These are phyloP conservation scores for Mortierella sp. DNA, from an alignment of 371 early-diverging fungal species.

Conservation along the genomic window DNA sequence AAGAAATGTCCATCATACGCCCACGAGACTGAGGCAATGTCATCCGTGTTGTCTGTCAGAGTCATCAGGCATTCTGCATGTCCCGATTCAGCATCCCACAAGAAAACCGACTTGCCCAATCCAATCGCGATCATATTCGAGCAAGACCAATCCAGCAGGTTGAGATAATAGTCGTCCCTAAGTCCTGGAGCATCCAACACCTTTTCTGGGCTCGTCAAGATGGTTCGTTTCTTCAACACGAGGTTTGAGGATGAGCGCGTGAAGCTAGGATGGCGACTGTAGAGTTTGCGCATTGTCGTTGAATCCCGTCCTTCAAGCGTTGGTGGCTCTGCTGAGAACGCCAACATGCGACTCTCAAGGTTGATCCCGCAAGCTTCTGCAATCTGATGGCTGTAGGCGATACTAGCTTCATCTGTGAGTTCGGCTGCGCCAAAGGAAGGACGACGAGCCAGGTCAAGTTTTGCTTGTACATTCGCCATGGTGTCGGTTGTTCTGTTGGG, in stretches of 20 bases:
- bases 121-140: conserved; percentile 89
- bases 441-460: conserved; percentile 29
- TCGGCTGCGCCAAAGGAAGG: conserved; percentile 14
- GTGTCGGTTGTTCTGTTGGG: conserved; percentile 31
- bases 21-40: conserved; percentile 82
- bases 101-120: conserved; percentile 86
- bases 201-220: conserved; percentile 75
- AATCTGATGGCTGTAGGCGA: conserved; percentile 77
- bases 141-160: conserved; percentile 95
- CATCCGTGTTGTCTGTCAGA: conserved; percentile 60
- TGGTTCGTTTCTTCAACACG: conserved; percentile 65
- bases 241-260: conserved; percentile 41
- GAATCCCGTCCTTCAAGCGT: conserved; percentile 50
- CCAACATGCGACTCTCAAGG: conserved; percentile 76
- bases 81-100: conserved; percentile 93
- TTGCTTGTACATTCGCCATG: conserved; percentile 35
- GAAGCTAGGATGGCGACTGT: conserved; percentile 51
- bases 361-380: conserved; percentile 83
- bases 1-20: conserved; percentile 81
- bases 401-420: conserved; percentile 13
- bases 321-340: conserved; percentile 79
- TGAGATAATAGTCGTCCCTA: conserved; percentile 97
- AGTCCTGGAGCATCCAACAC: conserved; percentile 93
- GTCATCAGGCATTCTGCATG: conserved; percentile 75
- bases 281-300: conserved; percentile 26